Base-by-base conservation (phyloP, 805 yeast genomes). In the Candida saitoana region DNA sequence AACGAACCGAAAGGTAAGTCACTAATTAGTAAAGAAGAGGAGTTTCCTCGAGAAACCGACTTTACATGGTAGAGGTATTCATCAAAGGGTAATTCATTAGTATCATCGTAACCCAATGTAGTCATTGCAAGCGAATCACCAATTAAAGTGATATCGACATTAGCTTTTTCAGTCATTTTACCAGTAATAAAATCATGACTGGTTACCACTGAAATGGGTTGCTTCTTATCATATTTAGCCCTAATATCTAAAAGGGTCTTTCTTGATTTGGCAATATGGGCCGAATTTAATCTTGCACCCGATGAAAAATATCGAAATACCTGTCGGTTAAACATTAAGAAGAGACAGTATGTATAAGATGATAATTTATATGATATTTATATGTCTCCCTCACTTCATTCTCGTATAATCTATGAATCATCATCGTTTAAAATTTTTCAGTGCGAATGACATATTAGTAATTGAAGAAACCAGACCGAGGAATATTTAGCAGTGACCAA, bases 61-160 rank as follows among this genome's bases (percentile, higher is more conserved):
- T 74, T 71, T 31, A 84, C 81, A 51, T 87, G 87, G 56, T 80
- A 84, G 22, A 84, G 59, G 65, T 88, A 87, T 59, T 93, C 91
- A 8, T 87, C 90, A 39, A 88, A 76, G 2, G 82, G 73, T 19
- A 93, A 63, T 52, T 85, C 85, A 45, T 83, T 80, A 0, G 98
- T 84, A 33, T 84, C 80, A 2, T 71, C 71, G 55, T 84, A 82
- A 0, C 99, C 99, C 48, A 87, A 71, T 0, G 95, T 75, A 1
- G 87, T 90, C 96, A 89, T 91, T 0, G 96, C 88, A 18, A 93
- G 65, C 0, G 97, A 90, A 60, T 91, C 99, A 3, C 99, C 99
- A 3, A 91, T 82, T 2, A 91, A 71, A 5, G 82, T 70, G 44
- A 82, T 72, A 51, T 91, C 97, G 2, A 80, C 71, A 1, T 76